Conservation (phyloP, 495 filamentous ascomycete species). For the Paragyromitra xinjiangensis region DNA sequence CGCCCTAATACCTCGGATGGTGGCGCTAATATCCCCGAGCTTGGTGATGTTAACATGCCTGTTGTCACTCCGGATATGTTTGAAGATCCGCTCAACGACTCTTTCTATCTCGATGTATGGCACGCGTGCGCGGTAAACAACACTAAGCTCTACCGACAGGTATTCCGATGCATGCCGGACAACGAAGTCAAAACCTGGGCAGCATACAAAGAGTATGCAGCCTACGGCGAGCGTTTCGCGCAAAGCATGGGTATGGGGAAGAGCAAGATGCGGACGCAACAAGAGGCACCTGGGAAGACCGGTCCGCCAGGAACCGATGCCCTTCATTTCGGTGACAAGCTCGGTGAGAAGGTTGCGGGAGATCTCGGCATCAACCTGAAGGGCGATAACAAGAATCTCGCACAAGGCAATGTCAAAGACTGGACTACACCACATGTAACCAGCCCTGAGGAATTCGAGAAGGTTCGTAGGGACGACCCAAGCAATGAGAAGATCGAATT, state of each 20-base stretch:
- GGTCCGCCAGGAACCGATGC: constrained; percentile 62
- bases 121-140: constrained; percentile 90
- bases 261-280: constrained; percentile 63
- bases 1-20: constrained; percentile 57
- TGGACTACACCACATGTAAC: constrained; percentile 35
- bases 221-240: constrained; percentile 80
- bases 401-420: constrained; percentile 35
- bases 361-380: constrained; percentile 54
- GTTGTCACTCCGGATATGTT: constrained; percentile 75
- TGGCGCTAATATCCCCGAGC: constrained; percentile 65
- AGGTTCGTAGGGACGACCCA: constrained; percentile 39
- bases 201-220: constrained; percentile 86
- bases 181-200: constrained; percentile 93
- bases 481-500: constrained; percentile 63
- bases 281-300: constrained; percentile 60
- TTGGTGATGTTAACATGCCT: constrained; percentile 73
- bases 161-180: constrained; percentile 97
- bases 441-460: constrained; percentile 35
- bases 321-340: constrained; percentile 58
- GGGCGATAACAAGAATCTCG: constrained; percentile 44
- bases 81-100: constrained; percentile 81
- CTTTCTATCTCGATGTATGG: constrained; percentile 90
- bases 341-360: constrained; percentile 56
- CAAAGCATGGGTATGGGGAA: constrained; percentile 66
- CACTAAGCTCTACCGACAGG: constrained; percentile 87